These are phyloP conservation scores for Pseudopyricularia javanii DNA, from an alignment of 2,329 filamentous ascomycete species.

Conservation along the genomic window DNA sequence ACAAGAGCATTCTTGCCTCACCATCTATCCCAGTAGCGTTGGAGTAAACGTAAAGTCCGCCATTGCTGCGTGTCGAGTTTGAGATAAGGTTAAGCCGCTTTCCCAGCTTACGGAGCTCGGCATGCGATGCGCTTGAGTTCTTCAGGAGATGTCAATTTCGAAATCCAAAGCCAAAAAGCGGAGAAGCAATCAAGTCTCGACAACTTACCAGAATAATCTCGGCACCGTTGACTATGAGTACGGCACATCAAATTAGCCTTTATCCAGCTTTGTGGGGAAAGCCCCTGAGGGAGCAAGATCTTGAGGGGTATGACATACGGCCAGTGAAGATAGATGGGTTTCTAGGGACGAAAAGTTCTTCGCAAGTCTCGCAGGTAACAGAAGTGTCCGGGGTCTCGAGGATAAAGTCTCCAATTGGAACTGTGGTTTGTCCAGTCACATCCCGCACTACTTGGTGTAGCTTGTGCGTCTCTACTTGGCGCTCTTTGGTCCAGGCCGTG, in stretches of 20 bases:
- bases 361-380: slow-evolving; percentile 27
- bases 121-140: slow-evolving; percentile 19
- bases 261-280: neutral
- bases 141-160: neutral
- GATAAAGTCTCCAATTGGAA: slow-evolving; percentile 27
- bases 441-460: slow-evolving; percentile 18
- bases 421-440: slow-evolving; percentile 19
- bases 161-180: neutral
- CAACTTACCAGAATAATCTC: slow-evolving; percentile 11
- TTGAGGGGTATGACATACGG: neutral
- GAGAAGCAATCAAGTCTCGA: neutral
- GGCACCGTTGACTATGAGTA: slow-evolving; percentile 5
- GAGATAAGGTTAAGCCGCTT: slow-evolving; percentile 51
- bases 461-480: slow-evolving; percentile 22
- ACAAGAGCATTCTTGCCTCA: slow-evolving; percentile 28
- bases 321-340: slow-evolving; percentile 10
- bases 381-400: slow-evolving; percentile 24
- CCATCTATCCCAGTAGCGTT: slow-evolving; percentile 19
- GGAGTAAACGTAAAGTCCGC: slow-evolving; percentile 40
- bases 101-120: slow-evolving; percentile 52
- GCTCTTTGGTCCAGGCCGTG: slow-evolving; percentile 23
- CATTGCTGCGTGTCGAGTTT: slow-evolving; percentile 50
- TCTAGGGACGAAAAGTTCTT: slow-evolving; percentile 19
- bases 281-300: neutral
- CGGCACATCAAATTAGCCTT: neutral